Base-by-base conservation (phyloP, 202 grass and related monocot species). In the Setaria italica region DNA sequence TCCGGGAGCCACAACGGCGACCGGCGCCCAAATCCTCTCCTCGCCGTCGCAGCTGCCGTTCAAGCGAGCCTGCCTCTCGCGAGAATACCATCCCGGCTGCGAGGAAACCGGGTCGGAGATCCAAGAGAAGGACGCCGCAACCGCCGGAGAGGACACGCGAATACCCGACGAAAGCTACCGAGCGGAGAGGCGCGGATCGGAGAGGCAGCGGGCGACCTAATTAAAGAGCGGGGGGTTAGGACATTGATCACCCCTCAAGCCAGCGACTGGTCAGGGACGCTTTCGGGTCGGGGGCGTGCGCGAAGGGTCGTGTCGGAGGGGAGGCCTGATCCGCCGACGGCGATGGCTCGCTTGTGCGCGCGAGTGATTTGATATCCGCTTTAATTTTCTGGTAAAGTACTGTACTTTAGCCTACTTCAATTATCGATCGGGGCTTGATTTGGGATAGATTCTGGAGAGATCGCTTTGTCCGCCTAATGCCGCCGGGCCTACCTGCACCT, bases 71-170 rank as follows among this genome's bases (percentile, higher is more conserved):
- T 0, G 3, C 2, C 43, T 46, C 21, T 11, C 19, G 45, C 16
- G 21, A 39, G 37, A 50, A 63, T 19, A 35, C 62, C 11, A 45
- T 20, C 55, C 74, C 62, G 12, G 15, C 21, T 20, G 35, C 25
- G 1, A 70, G 70, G 63, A 70, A 77, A 85, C 53, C 17, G 2
- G 11, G 19, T 41, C 41, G 41, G 72, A 86, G 67, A 67, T 6
- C 12, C 14, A 33, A 4, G 46, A 73, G 20, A 63, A 14, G 11
- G 88, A 90, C 74, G 79, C 30, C 51, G 84, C 58, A 87, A 79
- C 88, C 84, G 49, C 79, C 5, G 71, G 20, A 21, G 6, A 21
- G 56, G 74, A 21, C 65, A 12, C 74, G 13, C 58, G 45, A 63
- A 25, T 29, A 50, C 43, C 75, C 55, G 37, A 11, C 14, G 59